phyloP scores from a whole-genome alignment of 73 alveolate genomes.

The Blepharisma stoltei region DNA sequence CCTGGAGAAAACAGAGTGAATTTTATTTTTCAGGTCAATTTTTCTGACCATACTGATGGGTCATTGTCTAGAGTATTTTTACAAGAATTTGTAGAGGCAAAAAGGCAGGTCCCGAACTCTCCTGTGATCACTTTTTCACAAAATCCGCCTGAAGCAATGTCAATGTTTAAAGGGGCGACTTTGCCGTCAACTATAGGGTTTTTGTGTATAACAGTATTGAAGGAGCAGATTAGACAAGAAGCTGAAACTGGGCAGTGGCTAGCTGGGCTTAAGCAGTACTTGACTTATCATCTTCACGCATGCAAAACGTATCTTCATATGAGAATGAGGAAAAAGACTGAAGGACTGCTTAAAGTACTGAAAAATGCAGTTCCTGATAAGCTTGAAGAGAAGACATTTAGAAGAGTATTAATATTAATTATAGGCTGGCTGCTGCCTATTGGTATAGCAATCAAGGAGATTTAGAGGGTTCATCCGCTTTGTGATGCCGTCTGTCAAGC shows the following conservation, averaged over 20 bases:
- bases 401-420: too few species aligned
- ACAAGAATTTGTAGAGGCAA: constrained; percentile 19
- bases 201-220: not conserved
- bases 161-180: not conserved
- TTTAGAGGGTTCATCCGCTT: too few species aligned
- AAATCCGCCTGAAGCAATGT: not conserved
- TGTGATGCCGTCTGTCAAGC: too few species aligned
- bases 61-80: not conserved
- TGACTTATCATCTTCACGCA: constrained; percentile 54
- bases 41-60: not conserved
- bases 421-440: too few species aligned
- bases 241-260: constrained; percentile 25
- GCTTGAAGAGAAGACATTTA: constrained; percentile 14
- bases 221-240: not conserved
- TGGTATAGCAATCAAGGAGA: too few species aligned
- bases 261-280: constrained; percentile 50
- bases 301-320: constrained; percentile 50
- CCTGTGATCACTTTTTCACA: constrained; percentile 10
- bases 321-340: constrained; percentile 67
- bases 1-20: constrained; percentile 21
- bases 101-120: not conserved
- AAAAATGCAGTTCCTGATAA: constrained; percentile 44
- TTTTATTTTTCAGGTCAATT: not conserved
- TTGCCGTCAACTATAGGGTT: not conserved
- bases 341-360: constrained; percentile 32